Conservation (phyloP, 306 rosid species). For the Cucurbita maxima region DNA sequence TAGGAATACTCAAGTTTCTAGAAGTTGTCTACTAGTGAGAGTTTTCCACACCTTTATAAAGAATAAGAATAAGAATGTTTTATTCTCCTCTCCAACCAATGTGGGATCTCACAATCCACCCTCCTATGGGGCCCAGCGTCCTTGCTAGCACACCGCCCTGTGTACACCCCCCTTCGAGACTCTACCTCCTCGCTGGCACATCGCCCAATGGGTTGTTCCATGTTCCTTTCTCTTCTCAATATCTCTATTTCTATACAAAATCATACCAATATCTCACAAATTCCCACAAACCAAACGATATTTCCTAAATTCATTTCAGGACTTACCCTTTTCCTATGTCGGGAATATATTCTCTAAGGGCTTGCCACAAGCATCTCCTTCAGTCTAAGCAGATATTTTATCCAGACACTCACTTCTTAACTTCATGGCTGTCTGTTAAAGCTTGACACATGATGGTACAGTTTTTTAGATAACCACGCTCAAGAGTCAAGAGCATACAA, state of each 20-base stretch:
- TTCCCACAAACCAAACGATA: not conserved
- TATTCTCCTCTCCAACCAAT: too few relatives aligned
- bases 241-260: not conserved
- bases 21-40: too few relatives aligned
- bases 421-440: not conserved
- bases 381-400: not conserved
- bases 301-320: not conserved
- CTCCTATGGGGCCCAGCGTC: too few relatives aligned
- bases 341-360: not conserved
- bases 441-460: not conserved
- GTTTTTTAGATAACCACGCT: not conserved
- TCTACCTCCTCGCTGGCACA: too few relatives aligned
- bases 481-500: too few relatives aligned
- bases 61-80: too few relatives aligned
- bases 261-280: not conserved
- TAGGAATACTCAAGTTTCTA: too few relatives aligned
- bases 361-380: not conserved
- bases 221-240: not conserved
- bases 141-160: too few relatives aligned
- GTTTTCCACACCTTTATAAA: too few relatives aligned
- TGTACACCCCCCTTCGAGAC: too few relatives aligned
- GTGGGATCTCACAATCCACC: too few relatives aligned
- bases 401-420: not conserved
- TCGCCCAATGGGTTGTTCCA: too few relatives aligned
- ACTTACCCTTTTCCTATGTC: not conserved